These are phyloP conservation scores for Olyra latifolia DNA, from an alignment of 176 grass and related monocot genomes.

Conservation along the genomic window DNA sequence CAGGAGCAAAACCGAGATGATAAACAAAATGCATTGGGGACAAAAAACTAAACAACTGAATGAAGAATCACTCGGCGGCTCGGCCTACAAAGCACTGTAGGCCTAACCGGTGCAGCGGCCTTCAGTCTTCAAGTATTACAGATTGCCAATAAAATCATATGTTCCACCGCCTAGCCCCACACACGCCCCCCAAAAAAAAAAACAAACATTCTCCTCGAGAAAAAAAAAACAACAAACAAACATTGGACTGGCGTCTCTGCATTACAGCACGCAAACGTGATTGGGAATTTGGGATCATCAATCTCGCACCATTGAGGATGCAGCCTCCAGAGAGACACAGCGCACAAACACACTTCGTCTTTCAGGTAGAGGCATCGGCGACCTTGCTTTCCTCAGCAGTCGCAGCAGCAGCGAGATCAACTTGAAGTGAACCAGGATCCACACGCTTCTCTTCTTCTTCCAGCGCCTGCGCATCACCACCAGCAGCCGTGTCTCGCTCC, in stretches of 20 bases:
- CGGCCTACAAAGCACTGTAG: too few relatives aligned
- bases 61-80: too few relatives aligned
- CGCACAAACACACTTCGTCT: neutral
- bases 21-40: too few relatives aligned
- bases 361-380: neutral
- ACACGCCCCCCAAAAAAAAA: neutral
- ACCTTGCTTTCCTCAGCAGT: neutral
- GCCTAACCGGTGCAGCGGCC: neutral
- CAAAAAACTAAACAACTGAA: too few relatives aligned
- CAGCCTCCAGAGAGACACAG: neutral
- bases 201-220: too few relatives aligned
- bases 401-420: neutral
- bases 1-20: too few relatives aligned
- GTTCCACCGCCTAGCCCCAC: neutral
- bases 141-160: neutral
- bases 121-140: neutral
- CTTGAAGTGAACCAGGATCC: conserved; percentile 32
- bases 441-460: conserved; percentile 37
- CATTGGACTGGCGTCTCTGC: neutral
- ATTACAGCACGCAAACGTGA: neutral
- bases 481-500: neutral
- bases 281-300: neutral
- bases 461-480: neutral
- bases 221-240: neutral
- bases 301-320: neutral